Conservation (phyloP, 2,329 filamentous ascomycete species). For the Cryoendolithus antarcticus region DNA sequence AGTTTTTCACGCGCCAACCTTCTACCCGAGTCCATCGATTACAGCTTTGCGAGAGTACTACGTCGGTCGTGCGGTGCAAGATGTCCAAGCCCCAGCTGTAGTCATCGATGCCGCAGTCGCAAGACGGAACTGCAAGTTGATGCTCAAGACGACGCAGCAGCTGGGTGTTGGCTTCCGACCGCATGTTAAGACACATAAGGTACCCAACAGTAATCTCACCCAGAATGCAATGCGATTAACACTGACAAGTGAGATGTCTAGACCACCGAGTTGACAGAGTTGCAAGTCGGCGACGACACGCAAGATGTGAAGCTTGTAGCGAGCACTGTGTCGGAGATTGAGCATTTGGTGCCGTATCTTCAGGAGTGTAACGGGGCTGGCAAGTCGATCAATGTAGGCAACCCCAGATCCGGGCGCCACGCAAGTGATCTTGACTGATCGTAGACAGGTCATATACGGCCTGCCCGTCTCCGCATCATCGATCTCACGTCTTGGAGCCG, state of each 20-base stretch:
- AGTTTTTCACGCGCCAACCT: slow-evolving; percentile 10
- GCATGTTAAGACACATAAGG: slow-evolving; percentile 78
- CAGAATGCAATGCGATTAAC: not conserved
- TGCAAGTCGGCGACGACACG: slow-evolving; percentile 53
- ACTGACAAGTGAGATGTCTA: slow-evolving; percentile 18
- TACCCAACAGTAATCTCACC: slow-evolving; percentile 25
- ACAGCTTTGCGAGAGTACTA: slow-evolving; percentile 30
- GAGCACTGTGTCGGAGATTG: slow-evolving; percentile 63
- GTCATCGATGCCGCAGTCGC: slow-evolving; percentile 58
- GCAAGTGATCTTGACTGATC: not conserved
- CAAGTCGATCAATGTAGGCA: slow-evolving; percentile 45
- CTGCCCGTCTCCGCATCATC: slow-evolving; percentile 54
- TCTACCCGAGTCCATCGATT: slow-evolving; percentile 21
- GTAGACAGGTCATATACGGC: slow-evolving; percentile 51
- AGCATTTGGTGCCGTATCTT: slow-evolving; percentile 51
- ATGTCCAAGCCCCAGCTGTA: slow-evolving; percentile 53
- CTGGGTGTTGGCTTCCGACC: slow-evolving; percentile 57
- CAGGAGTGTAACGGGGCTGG: slow-evolving; percentile 43
- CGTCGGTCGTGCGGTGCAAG: slow-evolving; percentile 47
- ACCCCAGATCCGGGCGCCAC: not conserved
- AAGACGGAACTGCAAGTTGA: slow-evolving; percentile 54
- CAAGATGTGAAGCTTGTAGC: slow-evolving; percentile 51
- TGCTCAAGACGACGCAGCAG: slow-evolving; percentile 51
- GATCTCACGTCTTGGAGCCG: slow-evolving; percentile 44
- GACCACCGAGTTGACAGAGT: slow-evolving; percentile 52